phyloP scores from a whole-genome alignment of 2,329 filamentous ascomycete species.

The Cladosporium phlei region DNA sequence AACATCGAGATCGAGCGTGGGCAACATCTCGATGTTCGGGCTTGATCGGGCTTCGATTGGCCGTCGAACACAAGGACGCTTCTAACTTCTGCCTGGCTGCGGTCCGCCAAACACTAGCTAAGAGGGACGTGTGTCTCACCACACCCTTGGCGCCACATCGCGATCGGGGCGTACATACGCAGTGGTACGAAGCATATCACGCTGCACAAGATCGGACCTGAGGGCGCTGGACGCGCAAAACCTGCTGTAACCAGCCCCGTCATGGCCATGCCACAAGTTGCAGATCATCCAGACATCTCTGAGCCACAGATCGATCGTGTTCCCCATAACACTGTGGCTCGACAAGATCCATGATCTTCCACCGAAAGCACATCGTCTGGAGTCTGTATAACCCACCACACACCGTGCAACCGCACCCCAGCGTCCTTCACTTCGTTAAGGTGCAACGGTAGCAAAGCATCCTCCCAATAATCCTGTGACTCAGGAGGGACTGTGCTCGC shows the following conservation, averaged over 20 bases:
- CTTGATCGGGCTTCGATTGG: neutral
- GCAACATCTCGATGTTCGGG: neutral
- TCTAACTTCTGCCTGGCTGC: too few species aligned
- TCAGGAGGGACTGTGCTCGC: too few species aligned
- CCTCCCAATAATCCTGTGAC: too few species aligned
- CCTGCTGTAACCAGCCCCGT: neutral
- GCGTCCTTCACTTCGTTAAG: too few species aligned
- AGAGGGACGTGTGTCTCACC: slow-evolving; percentile 4
- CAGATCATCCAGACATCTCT: too few species aligned
- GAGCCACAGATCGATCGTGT: neutral
- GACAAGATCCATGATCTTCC: neutral
- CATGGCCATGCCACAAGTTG: neutral
- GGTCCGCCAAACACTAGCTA: neutral
- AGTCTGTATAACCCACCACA: too few species aligned
- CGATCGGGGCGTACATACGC: neutral
- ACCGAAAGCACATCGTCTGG: neutral
- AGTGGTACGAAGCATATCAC: too few species aligned
- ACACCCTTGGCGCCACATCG: neutral
- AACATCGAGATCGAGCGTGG: slow-evolving; percentile 1
- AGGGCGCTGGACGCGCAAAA: neutral
- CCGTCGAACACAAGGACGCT: too few species aligned
- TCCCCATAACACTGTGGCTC: neutral
- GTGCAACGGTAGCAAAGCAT: too few species aligned
- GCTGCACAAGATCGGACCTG: neutral
- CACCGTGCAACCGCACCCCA: too few species aligned